Evolutionary conservation across 1,139 yeast species (phyloP), one percentile per base, ranked within the genome.

Genomic region (Geotrichum candidum): DNA sequence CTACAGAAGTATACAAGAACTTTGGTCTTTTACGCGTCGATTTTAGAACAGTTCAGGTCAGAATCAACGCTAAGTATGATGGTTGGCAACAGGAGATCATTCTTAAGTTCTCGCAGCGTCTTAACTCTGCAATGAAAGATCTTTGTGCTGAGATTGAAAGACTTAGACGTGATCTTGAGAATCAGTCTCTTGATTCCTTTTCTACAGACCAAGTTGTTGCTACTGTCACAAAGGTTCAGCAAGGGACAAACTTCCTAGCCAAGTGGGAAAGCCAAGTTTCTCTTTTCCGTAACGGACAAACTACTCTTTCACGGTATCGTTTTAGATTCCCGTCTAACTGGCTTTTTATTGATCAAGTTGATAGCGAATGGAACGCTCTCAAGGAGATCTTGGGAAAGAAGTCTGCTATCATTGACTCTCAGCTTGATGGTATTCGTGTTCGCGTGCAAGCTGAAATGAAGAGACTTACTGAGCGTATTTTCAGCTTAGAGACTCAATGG

Each of bases 261-360:
- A 63, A 65, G 15, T 77, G 83, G 82, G 70, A 69, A 51, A 54
- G 60, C 1, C 61, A 66, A 2, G 63, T 79, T 13, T 59, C 61
- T 0, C 51, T 70, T 6, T 74, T 78, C 64, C 68, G 73, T 50
- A 67, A 70, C 3, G 83, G 85, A 2, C 88, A 86, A 62, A 70
- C 70, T 1, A 65, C 80, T 1, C 73, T 88, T 15, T 65, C 76
- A 0, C 78, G 80, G 48, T 76, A 79, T 50, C 75, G 87, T 53
- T 80, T 76, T 67, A 78, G 77, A 51, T 80, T 84, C 61, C 83
- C 87, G 0, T 57, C 72, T 0, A 80, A 80, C 33, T 88, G 94
- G 90, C 66, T 86, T 0, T 83, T 77, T 69, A 77, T 78, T 53
- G 95, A 88, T 56, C 95, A 88, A 67, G 67, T 90, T 1, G 86